phyloP scores from a whole-genome alignment of 192 early-diverging fungal species.

The Linnemannia schmuckeri region DNA sequence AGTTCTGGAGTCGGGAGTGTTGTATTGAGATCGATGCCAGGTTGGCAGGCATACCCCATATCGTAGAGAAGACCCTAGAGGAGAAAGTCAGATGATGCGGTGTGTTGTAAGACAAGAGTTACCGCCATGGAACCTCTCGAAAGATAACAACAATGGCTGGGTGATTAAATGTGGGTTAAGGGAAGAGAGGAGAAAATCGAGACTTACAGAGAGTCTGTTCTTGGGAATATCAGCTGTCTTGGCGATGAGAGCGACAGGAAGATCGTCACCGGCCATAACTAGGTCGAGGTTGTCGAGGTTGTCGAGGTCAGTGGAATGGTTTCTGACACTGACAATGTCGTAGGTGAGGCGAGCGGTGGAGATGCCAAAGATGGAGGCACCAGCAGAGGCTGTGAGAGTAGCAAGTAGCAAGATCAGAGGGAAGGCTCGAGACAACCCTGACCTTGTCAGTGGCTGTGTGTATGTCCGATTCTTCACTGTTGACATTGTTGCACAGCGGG shows the following conservation, averaged over 20 bases:
- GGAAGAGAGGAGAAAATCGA: too few species aligned
- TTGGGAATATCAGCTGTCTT: constrained; percentile 28
- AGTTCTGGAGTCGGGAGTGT: constrained; percentile 38
- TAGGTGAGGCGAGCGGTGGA: constrained; percentile 16
- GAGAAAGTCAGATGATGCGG: neutral
- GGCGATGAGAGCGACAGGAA: constrained; percentile 26
- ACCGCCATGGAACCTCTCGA: neutral
- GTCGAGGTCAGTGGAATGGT: neutral
- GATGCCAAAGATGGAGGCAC: constrained; percentile 32
- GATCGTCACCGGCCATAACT: constrained; percentile 12
- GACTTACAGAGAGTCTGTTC: constrained; percentile 29
- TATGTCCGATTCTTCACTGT: neutral
- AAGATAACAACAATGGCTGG: neutral
- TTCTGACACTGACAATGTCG: constrained; percentile 30
- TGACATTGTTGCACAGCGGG: neutral
- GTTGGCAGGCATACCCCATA: constrained; percentile 39
- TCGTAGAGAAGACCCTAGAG: constrained; percentile 43
- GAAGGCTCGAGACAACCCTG: neutral
- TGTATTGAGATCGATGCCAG: constrained; percentile 26
- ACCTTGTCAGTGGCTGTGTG: neutral
- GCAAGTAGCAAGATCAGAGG: neutral
- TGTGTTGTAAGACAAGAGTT: neutral
- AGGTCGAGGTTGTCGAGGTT: constrained; percentile 12
- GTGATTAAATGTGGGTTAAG: neutral
- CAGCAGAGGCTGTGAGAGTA: neutral